These are phyloP conservation scores for Aspergillus hiratsukae DNA, from an alignment of 2,329 filamentous ascomycete species.

Conservation along the genomic window DNA sequence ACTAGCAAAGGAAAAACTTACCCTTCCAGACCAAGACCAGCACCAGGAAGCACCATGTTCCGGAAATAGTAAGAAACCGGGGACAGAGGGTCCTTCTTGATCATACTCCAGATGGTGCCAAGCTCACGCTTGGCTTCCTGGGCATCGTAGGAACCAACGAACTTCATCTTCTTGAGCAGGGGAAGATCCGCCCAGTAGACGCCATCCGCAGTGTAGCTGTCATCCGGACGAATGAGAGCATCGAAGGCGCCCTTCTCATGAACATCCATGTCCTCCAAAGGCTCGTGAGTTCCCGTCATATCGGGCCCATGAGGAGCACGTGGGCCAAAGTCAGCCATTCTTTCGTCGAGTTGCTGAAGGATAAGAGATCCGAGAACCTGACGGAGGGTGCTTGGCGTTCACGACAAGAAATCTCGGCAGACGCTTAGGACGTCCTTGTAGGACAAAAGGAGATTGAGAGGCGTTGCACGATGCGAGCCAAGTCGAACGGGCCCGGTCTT, in stretches of 20 bases:
- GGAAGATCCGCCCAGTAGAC: slow-evolving; percentile 91
- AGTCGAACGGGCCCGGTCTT: slow-evolving; percentile 13
- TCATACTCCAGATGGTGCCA: slow-evolving; percentile 65
- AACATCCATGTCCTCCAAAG: slow-evolving; percentile 49
- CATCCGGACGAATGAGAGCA: slow-evolving; percentile 78
- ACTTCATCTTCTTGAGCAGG: slow-evolving; percentile 63
- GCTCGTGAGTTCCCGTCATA: slow-evolving; percentile 42
- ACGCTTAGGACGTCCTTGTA: slow-evolving; percentile 4
- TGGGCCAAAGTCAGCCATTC: slow-evolving; percentile 37
- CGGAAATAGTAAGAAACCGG: slow-evolving; percentile 82
- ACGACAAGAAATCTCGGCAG: slow-evolving; percentile 9
- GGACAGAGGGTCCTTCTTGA: slow-evolving; percentile 79
- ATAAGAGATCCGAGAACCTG: slow-evolving; percentile 7
- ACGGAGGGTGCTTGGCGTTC: slow-evolving; percentile 10
- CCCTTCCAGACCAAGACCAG: slow-evolving; percentile 85
- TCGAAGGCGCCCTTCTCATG: slow-evolving; percentile 65
- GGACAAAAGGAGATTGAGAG: slow-evolving; percentile 8
- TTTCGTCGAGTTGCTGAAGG: slow-evolving; percentile 8
- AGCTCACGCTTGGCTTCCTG: slow-evolving; percentile 67
- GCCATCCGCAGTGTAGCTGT: slow-evolving; percentile 77
- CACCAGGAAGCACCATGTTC: slow-evolving; percentile 88
- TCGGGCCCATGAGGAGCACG: slow-evolving; percentile 47
- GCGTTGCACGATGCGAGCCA: slow-evolving; percentile 19
- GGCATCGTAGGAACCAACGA: slow-evolving; percentile 70
- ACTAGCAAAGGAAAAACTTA: slow-evolving; percentile 28